Evolutionary conservation across 345 rosid genomes (phyloP), one percentile per base, ranked within the genome.

Genomic region (Moricandia moricandioides): DNA sequence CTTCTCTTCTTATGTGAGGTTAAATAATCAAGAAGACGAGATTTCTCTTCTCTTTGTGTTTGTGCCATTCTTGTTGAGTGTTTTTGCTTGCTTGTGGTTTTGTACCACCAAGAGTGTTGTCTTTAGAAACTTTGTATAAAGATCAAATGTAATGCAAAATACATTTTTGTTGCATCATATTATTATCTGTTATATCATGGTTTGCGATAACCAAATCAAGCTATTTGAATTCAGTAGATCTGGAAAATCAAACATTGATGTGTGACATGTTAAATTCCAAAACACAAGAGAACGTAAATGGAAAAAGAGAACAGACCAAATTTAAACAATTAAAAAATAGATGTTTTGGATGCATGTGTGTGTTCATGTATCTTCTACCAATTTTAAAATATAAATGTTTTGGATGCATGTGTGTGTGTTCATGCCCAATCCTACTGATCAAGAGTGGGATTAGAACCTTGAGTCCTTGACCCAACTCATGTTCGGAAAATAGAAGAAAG

Each of bases 341-440:
- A 57, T n/a, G 78, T 31, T 65, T 57, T 65, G 34, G 45, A 57
- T n/a, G 24, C 24, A 39, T 58, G 37, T 34, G 33, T 30, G 73
- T 47, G 67, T 60, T 35, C 40, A 75, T 60, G 66, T 27, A 33
- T 58, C 43, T 16, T 63, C 67, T 55, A 17, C 8, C 31, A n/a
- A n/a, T n/a, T n/a, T n/a, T n/a, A n/a, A n/a, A n/a, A n/a, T n/a
- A n/a, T n/a, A n/a, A n/a, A n/a, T n/a, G n/a, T n/a, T n/a, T n/a
- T n/a, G n/a, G n/a, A n/a, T n/a, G n/a, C n/a, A n/a, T n/a, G n/a
- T n/a, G n/a, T n/a, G n/a, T n/a, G n/a, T n/a, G n/a, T n/a, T n/a
- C n/a, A n/a, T n/a, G 91, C 96, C 86, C 29, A 91, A 77, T 78
- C 91, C 82, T 17, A 93, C 98, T 1, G 96, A 90, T 78, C 96